phyloP scores from a whole-genome alignment of 2,329 filamentous ascomycete species.

The Aurifilum marmelostoma region DNA sequence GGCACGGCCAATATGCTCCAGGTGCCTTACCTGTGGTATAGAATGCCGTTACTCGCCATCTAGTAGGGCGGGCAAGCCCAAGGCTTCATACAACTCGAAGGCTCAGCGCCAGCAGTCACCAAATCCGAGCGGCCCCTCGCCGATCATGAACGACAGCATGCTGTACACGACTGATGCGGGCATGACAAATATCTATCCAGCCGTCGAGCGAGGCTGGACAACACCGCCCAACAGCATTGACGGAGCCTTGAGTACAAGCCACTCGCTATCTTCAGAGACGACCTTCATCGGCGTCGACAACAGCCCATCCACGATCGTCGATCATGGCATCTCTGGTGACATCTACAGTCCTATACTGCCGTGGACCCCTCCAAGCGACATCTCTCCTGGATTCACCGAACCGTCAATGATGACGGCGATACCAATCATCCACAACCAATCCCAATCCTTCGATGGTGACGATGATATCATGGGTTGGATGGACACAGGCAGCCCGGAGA shows the following conservation, averaged over 20 bases:
- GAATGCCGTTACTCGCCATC: conserved; percentile 58
- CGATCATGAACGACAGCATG: conserved; percentile 37
- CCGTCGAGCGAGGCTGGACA: conserved; percentile 45
- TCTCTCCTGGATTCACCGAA: conserved; percentile 40
- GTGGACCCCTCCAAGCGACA: conserved; percentile 51
- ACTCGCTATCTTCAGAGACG: conserved; percentile 40
- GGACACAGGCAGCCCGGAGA: conserved; percentile 38
- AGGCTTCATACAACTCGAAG: conserved; percentile 41
- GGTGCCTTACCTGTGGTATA: conserved; percentile 53
- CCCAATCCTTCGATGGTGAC: conserved; percentile 43
- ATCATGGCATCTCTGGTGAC: conserved; percentile 33
- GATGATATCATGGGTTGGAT: conserved; percentile 38
- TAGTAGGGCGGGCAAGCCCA: conserved; percentile 53
- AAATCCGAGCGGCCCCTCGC: conserved; percentile 33
- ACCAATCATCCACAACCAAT: conserved; percentile 38
- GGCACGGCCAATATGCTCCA: conserved; percentile 54
- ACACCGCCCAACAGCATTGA: conserved; percentile 43
- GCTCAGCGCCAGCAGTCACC: conserved; percentile 24
- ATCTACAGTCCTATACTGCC: conserved; percentile 44
- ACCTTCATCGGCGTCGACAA: conserved; percentile 32
- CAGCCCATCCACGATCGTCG: conserved; percentile 29
- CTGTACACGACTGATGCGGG: conserved; percentile 36
- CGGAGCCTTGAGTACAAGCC: conserved; percentile 39
- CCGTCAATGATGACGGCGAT: conserved; percentile 37
- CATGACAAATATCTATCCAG: conserved; percentile 40